Base-by-base conservation (phyloP, 129 eudicot species). In the Mikania micrantha region DNA sequence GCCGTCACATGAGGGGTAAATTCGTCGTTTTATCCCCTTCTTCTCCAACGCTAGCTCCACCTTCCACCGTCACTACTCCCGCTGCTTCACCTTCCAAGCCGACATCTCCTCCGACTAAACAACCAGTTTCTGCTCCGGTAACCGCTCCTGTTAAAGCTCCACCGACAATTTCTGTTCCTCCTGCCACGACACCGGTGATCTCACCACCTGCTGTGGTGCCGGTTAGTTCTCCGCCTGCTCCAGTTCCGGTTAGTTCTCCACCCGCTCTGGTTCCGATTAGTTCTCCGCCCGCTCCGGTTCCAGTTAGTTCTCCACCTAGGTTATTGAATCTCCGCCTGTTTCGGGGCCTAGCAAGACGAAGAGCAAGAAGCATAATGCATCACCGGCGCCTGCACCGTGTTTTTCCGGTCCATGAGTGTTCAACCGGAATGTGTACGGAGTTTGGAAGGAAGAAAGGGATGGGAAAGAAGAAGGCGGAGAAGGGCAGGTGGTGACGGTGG, bases 301-400 rank as follows among this genome's bases (percentile, higher is more conserved):
- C 86, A n/a, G 75, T 64, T 1, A 42, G 53, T 24, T 53, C 85
- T 22, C 78, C 83, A 24, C 81, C 86, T 35, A 66, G 0, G 86
- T 34, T 7, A 73, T 78, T 10, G 81, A 75, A 50, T 85, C 87
- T 53, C 84, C 80, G 1, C 90, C 88, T 0, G 84, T 70, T 31
- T 67, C 87, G 7, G 91, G 88, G 2, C 91, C 91, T 25, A 78
- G 79, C 29, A 78, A 75, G 66, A 70, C 74, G 73, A 87, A 65
- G n/a, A n/a, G 66, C 1, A 83, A 81, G 80, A 85, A 82, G 80
- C 78, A 67, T 31, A 13, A 9, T 8, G 78, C 84, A 31, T 67
- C 87, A 1, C 85, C 90, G 38, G 81, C 82, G 7, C 90, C 90
- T 9, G 7, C 81, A 9, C 82, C 82, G 56, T n/a, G n/a, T n/a